These are phyloP conservation scores for Macrocybe gigantea DNA, from an alignment of 768 basidiomycete species.

Conservation along the genomic window DNA sequence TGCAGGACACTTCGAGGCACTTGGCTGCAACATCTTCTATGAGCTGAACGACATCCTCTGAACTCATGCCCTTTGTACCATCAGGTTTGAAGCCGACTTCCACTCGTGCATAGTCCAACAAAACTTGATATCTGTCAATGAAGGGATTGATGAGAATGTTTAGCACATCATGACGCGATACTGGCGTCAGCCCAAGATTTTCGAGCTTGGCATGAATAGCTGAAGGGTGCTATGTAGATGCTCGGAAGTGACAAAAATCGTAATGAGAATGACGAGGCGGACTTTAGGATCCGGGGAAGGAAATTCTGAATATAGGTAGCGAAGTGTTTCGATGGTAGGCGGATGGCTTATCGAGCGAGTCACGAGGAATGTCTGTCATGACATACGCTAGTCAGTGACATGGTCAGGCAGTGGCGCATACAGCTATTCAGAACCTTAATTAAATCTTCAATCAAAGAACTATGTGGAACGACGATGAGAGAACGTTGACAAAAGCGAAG, in stretches of 20 bases:
- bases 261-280: slow-evolving; percentile 70
- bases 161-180: slow-evolving; percentile 53
- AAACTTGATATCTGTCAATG: slow-evolving; percentile 47
- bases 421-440: slow-evolving; percentile 44
- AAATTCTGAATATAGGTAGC: slow-evolving; percentile 62
- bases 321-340: slow-evolving; percentile 45
- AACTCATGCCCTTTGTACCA: slow-evolving; percentile 34
- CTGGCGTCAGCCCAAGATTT: slow-evolving; percentile 44
- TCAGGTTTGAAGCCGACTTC: slow-evolving; percentile 27
- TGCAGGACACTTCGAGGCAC: slow-evolving; percentile 60
- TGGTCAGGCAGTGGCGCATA: neutral
- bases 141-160: slow-evolving; percentile 67
- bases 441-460: slow-evolving; percentile 55
- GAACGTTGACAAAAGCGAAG: neutral
- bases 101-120: slow-evolving; percentile 43
- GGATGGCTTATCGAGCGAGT: slow-evolving; percentile 58
- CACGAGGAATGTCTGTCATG: slow-evolving; percentile 55
- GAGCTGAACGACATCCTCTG: slow-evolving; percentile 36
- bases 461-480: slow-evolving; percentile 15
- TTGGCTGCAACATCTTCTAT: slow-evolving; percentile 53
- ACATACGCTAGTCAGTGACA: slow-evolving; percentile 6
- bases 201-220: slow-evolving; percentile 48
- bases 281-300: slow-evolving; percentile 54
- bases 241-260: slow-evolving; percentile 46
- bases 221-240: slow-evolving; percentile 21